Evolutionary conservation across 2,329 filamentous ascomycete species (phyloP).

Genomic region (Cordyceps javanica): DNA sequence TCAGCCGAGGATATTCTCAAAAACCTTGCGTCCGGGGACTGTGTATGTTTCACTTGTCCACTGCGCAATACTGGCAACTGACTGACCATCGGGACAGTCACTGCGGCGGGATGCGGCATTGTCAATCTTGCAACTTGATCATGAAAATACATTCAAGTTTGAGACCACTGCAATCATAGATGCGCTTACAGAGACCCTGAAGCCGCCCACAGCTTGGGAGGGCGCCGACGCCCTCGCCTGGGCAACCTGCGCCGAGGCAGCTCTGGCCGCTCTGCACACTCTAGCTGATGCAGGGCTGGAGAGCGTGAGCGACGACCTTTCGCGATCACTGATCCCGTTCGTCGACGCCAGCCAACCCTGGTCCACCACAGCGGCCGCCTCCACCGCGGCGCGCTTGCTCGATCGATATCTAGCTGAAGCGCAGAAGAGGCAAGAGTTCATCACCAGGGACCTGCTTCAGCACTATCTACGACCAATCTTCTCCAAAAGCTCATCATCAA

Average conservation of each 20-base stretch:
- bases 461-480: constrained; percentile 63
- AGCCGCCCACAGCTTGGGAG: not conserved
- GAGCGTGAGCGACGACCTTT: constrained; percentile 15
- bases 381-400: constrained; percentile 28
- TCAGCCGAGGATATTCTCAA: not conserved
- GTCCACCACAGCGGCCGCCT: constrained; percentile 29
- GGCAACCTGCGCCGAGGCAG: constrained; percentile 18
- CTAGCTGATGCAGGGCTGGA: constrained; percentile 17
- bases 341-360: constrained; percentile 30
- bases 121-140: not conserved
- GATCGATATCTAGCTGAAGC: constrained; percentile 19
- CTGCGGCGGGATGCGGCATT: constrained; percentile 1
- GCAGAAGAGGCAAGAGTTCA: constrained; percentile 30
- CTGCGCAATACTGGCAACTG: not conserved
- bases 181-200: not conserved
- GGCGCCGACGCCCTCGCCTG: constrained; percentile 5
- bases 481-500: constrained; percentile 43
- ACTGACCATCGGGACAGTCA: not conserved
- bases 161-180: not conserved
- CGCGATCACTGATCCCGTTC: constrained; percentile 28
- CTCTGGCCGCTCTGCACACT: constrained; percentile 23
- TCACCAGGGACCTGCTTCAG: constrained; percentile 53
- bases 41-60: not conserved
- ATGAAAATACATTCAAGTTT: not conserved
- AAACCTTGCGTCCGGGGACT: not conserved